Evolutionary conservation across 163 green algal genomes (phyloP), one percentile per base, ranked within the genome.

Genomic region (Chloromonas sp.): DNA sequence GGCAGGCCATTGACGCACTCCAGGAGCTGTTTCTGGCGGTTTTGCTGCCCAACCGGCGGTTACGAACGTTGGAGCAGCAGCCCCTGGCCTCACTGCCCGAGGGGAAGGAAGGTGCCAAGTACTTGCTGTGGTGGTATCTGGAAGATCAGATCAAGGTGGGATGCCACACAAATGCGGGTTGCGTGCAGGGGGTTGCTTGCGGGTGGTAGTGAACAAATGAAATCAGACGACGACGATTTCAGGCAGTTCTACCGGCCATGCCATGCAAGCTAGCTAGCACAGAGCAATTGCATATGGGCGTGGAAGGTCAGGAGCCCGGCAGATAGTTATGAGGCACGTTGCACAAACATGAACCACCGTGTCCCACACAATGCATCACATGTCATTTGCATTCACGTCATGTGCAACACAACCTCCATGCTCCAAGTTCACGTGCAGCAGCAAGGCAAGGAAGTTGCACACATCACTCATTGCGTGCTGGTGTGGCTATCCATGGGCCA

Each of bases 11-110:
- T 60, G 90, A 95, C 71, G 92, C 91, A 2, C 85, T 97, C 70
- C 89, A 93, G 74, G 96, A 97, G 91, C 91, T 98, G 60, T 98
- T 98, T 82, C 82, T 89, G 0, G 86, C 82, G 0, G 83, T 89
- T 2, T 90, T 98, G 83, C 93, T 99, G 83, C 96, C 95, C 0
- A 94, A 98, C 90, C 89, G 96, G 61, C 96, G 96, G 89, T 93
- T 99, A 70, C 88, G 88, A 58, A 94, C 92, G 83, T 94, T 99
- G 84, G 92, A 95, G 86, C 91, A 98, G 88, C 96, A 98, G 91
- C 94, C 95, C 8, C 89, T 97, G 88, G 57, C 82, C 81, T 85
- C 70, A 3, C 76, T 96, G 81, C 84, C 87, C 0, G n/a, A 81
- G 1, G 86, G 84, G 61, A 91, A 92, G 60, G 89, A 92, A 13